A percentile compares a stretch with the other conserved stretches of the same genome.
phyloP scores from a whole-genome alignment of 768 basidiomycete genomes.

The Steccherinum ochraceum region DNA sequence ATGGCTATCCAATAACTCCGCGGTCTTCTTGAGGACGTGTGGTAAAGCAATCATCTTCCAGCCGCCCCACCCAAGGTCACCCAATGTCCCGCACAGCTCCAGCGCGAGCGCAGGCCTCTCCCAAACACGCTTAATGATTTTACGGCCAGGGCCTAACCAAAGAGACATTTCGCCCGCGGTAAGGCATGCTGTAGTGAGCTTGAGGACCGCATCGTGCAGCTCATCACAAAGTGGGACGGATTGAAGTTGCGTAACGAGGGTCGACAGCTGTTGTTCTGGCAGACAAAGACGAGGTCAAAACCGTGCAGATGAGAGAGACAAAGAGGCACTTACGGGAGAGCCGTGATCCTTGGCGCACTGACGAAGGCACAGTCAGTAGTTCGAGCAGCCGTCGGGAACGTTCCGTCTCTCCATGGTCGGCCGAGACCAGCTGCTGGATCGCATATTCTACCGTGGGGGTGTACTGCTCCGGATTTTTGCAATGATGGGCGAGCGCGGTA shows the following conservation, averaged over 20 bases:
- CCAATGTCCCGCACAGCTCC: slow-evolving; percentile 52
- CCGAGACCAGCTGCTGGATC: slow-evolving; percentile 28
- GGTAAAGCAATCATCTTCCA: slow-evolving; percentile 70
- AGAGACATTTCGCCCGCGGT: slow-evolving; percentile 37
- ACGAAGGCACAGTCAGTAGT: slow-evolving; percentile 46
- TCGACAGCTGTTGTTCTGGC: slow-evolving; percentile 31
- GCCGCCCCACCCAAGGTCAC: slow-evolving; percentile 66
- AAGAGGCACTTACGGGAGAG: slow-evolving; percentile 42
- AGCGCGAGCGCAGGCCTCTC: slow-evolving; percentile 36
- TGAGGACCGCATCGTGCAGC: slow-evolving; percentile 26
- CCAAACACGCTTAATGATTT: slow-evolving; percentile 49
- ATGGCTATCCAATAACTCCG: slow-evolving; percentile 39
- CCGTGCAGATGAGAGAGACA: too few relatives aligned
- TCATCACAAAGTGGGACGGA: slow-evolving; percentile 21
- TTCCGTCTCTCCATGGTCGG: slow-evolving; percentile 24
- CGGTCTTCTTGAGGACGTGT: slow-evolving; percentile 44
- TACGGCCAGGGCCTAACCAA: slow-evolving; percentile 39
- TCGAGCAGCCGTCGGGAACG: slow-evolving; percentile 48
- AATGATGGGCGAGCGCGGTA: slow-evolving; percentile 81
- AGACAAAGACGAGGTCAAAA: slow-evolving; percentile 8
- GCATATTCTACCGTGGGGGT: slow-evolving; percentile 48
- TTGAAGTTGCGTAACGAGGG: slow-evolving; percentile 26
- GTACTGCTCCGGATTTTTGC: slow-evolving; percentile 64
- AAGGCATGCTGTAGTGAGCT: slow-evolving; percentile 29
- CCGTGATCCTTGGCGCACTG: slow-evolving; percentile 69